A percentile compares a stretch with the other conserved stretches of the same genome.
Conservation (phyloP, 257 asterid genomes). For the Rauvolfia tetraphylla region DNA sequence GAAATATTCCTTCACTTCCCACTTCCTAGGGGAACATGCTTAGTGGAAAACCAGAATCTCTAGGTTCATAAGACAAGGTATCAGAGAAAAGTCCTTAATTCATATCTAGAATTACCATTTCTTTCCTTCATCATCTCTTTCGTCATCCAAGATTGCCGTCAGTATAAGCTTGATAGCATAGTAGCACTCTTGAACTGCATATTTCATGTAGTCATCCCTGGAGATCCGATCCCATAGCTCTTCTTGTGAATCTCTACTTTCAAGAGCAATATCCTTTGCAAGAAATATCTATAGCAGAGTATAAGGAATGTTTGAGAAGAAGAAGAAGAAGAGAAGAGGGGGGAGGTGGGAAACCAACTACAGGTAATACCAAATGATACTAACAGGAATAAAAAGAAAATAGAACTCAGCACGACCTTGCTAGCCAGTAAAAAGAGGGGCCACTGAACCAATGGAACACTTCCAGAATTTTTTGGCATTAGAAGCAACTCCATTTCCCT, state of each 20-base stretch:
- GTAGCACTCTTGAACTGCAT: conserved; percentile 91
- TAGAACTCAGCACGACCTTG: conserved; percentile 49
- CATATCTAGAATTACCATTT: conserved; percentile 51
- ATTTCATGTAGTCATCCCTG: conserved; percentile 93
- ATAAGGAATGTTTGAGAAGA: not conserved
- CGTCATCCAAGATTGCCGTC: conserved; percentile 65
- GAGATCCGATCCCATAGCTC: conserved; percentile 93
- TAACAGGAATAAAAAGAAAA: not conserved
- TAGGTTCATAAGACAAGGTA: not conserved
- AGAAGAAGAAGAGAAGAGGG: conserved; percentile 18
- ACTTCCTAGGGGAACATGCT: not conserved
- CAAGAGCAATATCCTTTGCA: conserved; percentile 88
- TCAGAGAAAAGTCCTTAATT: not conserved
- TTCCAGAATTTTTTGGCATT: conserved; percentile 79
- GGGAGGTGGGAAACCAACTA: not conserved
- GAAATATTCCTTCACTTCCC: not conserved
- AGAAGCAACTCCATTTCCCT: conserved; percentile 95
- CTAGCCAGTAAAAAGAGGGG: conserved; percentile 94
- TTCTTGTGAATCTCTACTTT: conserved; percentile 72
- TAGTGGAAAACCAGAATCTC: conserved; percentile 1
- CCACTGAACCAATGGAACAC: conserved; percentile 83
- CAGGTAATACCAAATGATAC: not conserved
- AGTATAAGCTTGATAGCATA: conserved; percentile 62
- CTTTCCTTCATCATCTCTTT: conserved; percentile 83
- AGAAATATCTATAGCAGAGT: conserved; percentile 54